Evolutionary conservation across 164 flowering plant species (phyloP).

Genomic region (Tinospora cordifolia): DNA sequence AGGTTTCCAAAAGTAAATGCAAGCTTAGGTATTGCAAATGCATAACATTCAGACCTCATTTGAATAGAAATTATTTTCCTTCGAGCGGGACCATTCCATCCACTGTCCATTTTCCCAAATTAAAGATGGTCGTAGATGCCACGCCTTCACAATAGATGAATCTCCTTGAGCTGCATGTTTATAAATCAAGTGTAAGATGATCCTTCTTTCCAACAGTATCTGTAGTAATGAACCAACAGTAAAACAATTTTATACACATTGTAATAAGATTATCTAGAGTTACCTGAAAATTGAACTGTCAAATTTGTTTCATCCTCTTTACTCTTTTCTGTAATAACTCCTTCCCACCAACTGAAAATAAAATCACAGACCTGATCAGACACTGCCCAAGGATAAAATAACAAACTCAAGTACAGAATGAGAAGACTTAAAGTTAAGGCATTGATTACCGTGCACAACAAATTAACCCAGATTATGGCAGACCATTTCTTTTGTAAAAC

Average conservation of each 20-base stretch:
- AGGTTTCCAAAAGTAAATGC: neutral
- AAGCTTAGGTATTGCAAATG: neutral
- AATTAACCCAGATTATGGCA: neutral
- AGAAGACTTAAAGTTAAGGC: too few species aligned
- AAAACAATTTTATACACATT: neutral
- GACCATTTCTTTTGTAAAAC: neutral
- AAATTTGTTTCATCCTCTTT: constrained; percentile 59
- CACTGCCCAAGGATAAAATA: neutral
- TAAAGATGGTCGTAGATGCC: constrained; percentile 77
- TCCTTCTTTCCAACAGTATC: neutral
- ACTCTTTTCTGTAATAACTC: constrained; percentile 59
- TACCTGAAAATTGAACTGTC: constrained; percentile 74
- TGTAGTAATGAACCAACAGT: neutral
- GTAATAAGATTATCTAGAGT: neutral
- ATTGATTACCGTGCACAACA: too few species aligned
- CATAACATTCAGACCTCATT: constrained; percentile 37
- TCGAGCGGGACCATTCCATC: constrained; percentile 52
- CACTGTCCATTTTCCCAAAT: constrained; percentile 80
- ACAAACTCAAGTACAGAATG: neutral
- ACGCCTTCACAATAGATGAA: constrained; percentile 50
- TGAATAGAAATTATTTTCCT: constrained; percentile 18
- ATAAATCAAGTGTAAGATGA: neutral
- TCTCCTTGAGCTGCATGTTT: constrained; percentile 56
- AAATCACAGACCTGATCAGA: constrained; percentile 8
- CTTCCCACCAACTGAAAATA: constrained; percentile 85